These are phyloP conservation scores for Lathyrus oleraceus DNA, from an alignment of 306 rosid species.

Conservation along the genomic window DNA sequence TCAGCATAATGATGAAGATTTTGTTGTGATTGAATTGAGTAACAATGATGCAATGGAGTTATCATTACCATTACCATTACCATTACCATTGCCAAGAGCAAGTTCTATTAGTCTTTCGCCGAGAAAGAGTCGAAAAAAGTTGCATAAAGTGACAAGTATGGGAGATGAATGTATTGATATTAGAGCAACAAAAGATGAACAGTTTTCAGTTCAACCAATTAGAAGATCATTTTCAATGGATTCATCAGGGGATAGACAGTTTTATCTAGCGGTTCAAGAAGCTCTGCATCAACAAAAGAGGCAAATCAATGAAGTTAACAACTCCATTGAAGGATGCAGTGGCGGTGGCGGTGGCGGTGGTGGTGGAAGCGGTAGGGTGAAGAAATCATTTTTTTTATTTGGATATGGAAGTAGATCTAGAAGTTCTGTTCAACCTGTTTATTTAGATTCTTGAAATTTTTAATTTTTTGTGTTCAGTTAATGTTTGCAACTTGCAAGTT, in stretches of 20 bases:
- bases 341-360: conserved; percentile 57
- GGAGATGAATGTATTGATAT: conserved; percentile 87
- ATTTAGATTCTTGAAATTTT: conserved; percentile 52
- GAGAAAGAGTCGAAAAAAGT: conserved; percentile 46
- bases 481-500: conserved; percentile 38
- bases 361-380: conserved; percentile 59
- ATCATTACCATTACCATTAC: conserved; percentile 11
- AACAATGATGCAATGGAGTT: conserved; percentile 40
- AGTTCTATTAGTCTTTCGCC: conserved; percentile 46
- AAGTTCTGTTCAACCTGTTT: conserved; percentile 65
- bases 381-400: conserved; percentile 81
- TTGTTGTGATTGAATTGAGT: conserved; percentile 79
- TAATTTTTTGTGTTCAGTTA: background rate
- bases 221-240: conserved; percentile 95
- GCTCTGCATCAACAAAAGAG: conserved; percentile 57
- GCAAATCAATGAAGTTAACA: conserved; percentile 43
- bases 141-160: conserved; percentile 72
- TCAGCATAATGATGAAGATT: conserved; percentile 50
- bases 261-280: conserved; percentile 74
- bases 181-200: conserved; percentile 74
- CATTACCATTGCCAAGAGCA: conserved; percentile 10
- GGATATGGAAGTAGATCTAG: conserved; percentile 78
- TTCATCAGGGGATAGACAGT: conserved; percentile 72
- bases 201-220: conserved; percentile 73
- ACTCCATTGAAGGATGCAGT: conserved; percentile 55